Conservation (phyloP, 2,329 filamentous ascomycete genomes). For the Neopestalotiopsis clavispora region DNA sequence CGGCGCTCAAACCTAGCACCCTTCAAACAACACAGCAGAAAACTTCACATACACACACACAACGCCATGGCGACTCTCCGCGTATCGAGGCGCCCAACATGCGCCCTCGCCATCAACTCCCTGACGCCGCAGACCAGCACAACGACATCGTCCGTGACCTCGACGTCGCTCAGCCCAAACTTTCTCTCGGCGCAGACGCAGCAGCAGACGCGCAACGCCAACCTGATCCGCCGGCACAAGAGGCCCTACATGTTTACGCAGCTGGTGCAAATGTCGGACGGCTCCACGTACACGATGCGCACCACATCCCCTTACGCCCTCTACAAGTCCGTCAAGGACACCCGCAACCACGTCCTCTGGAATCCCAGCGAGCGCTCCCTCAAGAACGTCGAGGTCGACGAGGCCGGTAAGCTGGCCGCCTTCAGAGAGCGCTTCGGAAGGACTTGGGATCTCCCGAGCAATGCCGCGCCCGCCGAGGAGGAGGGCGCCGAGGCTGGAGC, state of each 20-base stretch:
- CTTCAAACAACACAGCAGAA: neutral
- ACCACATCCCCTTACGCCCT: slow-evolving; percentile 73
- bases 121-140: slow-evolving; percentile 29
- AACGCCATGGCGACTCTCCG: slow-evolving; percentile 18
- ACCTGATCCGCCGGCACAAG: slow-evolving; percentile 84
- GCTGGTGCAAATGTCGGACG: slow-evolving; percentile 89
- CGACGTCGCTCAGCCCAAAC: neutral
- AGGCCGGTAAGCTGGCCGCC: slow-evolving; percentile 85
- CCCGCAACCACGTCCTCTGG: slow-evolving; percentile 88
- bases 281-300: slow-evolving; percentile 79
- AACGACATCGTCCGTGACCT: slow-evolving; percentile 18
- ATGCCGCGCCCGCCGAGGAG: slow-evolving; percentile 34
- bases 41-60: neutral
- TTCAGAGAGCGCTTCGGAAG: slow-evolving; percentile 87
- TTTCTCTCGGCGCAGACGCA: slow-evolving; percentile 20
- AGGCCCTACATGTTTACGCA: slow-evolving; percentile 98
- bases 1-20: neutral
- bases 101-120: slow-evolving; percentile 23
- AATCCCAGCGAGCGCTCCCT: slow-evolving; percentile 83
- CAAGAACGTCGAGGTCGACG: slow-evolving; percentile 89
- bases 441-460: slow-evolving; percentile 68
- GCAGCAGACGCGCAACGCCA: slow-evolving; percentile 78
- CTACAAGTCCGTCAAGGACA: slow-evolving; percentile 74
- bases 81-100: slow-evolving; percentile 18
- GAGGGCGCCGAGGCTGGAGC: slow-evolving; percentile 27